A percentile compares a stretch with the other conserved stretches of the same genome.
Evolutionary conservation across 352 stramenopile species (phyloP).

Genomic region (Phytophthora syringae): DNA sequence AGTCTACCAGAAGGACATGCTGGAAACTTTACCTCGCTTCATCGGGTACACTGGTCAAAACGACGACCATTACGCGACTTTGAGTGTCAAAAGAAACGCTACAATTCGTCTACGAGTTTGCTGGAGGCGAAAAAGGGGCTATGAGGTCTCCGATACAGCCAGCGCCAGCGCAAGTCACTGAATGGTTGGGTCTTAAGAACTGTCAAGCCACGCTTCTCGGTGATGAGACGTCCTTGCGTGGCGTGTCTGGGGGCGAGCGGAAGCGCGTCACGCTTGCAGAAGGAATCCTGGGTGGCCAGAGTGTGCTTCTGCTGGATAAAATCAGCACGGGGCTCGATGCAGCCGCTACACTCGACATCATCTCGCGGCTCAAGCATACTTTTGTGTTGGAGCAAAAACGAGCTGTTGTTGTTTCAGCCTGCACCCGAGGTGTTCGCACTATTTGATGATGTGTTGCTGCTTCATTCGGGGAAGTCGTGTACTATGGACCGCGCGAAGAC

Average conservation of each 20-base stretch:
- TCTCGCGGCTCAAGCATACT: constrained; percentile 59
- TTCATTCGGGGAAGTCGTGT: constrained; percentile 83
- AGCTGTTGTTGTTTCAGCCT: constrained; percentile 54
- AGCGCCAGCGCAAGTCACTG: constrained; percentile 22
- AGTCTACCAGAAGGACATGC: constrained; percentile 7
- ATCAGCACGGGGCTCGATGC: constrained; percentile 44
- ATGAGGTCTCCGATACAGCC: not conserved
- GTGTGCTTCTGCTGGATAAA: constrained; percentile 67
- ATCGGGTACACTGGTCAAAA: constrained; percentile 39
- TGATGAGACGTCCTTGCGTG: constrained; percentile 43
- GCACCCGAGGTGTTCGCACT: constrained; percentile 46
- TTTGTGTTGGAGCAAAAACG: constrained; percentile 39
- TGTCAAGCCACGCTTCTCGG: constrained; percentile 55
- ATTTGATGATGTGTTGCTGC: constrained; percentile 79
- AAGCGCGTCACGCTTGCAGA: constrained; percentile 88
- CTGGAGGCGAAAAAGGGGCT: not conserved
- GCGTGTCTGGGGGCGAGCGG: constrained; percentile 84
- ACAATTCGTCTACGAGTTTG: constrained; percentile 89
- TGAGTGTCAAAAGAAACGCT: constrained; percentile 93
- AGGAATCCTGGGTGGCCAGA: constrained; percentile 78
- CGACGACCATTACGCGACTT: constrained; percentile 82
- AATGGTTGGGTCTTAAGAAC: constrained; percentile 39
- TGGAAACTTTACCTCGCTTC: constrained; percentile 16
- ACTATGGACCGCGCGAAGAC: constrained; percentile 58
- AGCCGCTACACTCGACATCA: constrained; percentile 63